phyloP scores from a whole-genome alignment of 495 filamentous ascomycete species.

The Xylaria longipes region DNA sequence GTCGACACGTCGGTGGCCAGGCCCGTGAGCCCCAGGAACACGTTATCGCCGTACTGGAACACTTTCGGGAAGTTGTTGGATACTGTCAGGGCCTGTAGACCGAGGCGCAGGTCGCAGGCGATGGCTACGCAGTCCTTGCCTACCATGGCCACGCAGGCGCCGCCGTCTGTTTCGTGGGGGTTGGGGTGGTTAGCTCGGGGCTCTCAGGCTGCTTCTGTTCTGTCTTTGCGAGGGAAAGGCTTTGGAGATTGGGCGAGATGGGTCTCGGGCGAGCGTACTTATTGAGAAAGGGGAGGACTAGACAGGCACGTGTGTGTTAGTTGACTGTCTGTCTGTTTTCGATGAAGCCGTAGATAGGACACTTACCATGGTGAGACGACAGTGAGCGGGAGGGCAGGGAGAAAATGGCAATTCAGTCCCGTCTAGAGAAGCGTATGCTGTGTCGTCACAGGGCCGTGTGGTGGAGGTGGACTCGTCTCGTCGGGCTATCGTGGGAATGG shows the following conservation, averaged over 20 bases:
- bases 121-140: constrained; percentile 99
- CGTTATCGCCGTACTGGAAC: constrained; percentile 89
- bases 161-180: constrained; percentile 70
- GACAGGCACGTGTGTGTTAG: not conserved
- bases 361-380: constrained; percentile 40
- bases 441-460: not conserved
- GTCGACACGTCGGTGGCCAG: constrained; percentile 95
- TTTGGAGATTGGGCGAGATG: not conserved
- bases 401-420: not conserved
- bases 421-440: not conserved
- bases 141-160: constrained; percentile 96
- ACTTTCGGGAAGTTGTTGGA: constrained; percentile 99
- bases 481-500: constrained; percentile 6
- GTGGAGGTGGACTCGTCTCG: not conserved
- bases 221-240: constrained; percentile 15
- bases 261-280: constrained; percentile 63
- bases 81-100: constrained; percentile 93
- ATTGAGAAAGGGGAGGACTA: constrained; percentile 86
- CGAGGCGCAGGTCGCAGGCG: constrained; percentile 97
- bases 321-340: constrained; percentile 27
- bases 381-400: not conserved
- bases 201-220: constrained; percentile 25
- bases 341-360: constrained; percentile 11
- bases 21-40: constrained; percentile 95
- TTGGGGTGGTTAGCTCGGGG: constrained; percentile 37